phyloP scores from a whole-genome alignment of 2,329 filamentous ascomycete genomes.

The Talaromyces sp. region DNA sequence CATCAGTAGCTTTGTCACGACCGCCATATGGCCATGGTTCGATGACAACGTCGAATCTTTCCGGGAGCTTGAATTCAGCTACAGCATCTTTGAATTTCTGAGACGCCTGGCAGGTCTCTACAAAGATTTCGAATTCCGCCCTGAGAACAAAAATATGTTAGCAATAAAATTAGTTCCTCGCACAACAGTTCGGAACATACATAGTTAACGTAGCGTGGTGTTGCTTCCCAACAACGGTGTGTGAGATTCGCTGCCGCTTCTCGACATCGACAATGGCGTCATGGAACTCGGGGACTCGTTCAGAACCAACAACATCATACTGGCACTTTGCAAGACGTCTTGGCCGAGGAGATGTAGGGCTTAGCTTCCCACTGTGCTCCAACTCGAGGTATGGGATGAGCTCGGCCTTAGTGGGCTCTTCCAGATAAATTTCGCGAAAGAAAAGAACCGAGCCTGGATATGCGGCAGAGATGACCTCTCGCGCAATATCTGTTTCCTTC shows the following conservation, averaged over 20 bases:
- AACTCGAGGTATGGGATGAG: slow-evolving; percentile 46
- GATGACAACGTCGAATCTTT: slow-evolving; percentile 53
- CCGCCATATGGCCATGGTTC: slow-evolving; percentile 57
- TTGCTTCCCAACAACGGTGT: slow-evolving; percentile 45
- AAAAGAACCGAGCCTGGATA: slow-evolving; percentile 29
- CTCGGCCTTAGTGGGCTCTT: slow-evolving; percentile 48
- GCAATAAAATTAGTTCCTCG: not conserved
- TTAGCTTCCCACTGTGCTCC: slow-evolving; percentile 43
- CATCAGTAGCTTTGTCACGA: slow-evolving; percentile 44
- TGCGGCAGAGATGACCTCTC: slow-evolving; percentile 26
- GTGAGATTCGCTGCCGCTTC: slow-evolving; percentile 36
- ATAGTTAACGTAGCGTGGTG: slow-evolving; percentile 46
- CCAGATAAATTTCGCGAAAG: slow-evolving; percentile 49
- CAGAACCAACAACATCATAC: slow-evolving; percentile 53
- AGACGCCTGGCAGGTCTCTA: slow-evolving; percentile 49
- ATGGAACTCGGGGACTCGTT: slow-evolving; percentile 51
- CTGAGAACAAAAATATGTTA: slow-evolving; percentile 18
- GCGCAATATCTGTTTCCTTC: slow-evolving; percentile 30
- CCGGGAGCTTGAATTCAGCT: slow-evolving; percentile 49
- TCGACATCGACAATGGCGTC: slow-evolving; percentile 51
- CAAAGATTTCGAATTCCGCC: slow-evolving; percentile 44
- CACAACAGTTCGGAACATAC: slow-evolving; percentile 22
- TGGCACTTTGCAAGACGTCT: slow-evolving; percentile 50
- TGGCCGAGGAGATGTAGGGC: slow-evolving; percentile 40
- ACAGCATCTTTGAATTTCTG: slow-evolving; percentile 50